Evolutionary conservation across 148 eudicot genomes (phyloP).

Genomic region (Mesembryanthemum crystallinum): DNA sequence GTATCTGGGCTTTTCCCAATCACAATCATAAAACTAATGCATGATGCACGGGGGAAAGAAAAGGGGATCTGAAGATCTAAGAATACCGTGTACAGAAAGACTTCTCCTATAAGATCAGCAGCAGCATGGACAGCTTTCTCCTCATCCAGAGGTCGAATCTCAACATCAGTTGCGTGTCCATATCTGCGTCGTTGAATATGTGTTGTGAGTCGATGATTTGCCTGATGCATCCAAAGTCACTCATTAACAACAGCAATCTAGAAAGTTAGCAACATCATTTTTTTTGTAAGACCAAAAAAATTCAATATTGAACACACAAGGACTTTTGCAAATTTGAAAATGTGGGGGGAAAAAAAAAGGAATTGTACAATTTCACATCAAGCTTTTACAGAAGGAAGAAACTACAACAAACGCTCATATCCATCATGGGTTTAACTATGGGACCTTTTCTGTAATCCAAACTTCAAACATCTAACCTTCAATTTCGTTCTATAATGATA

Average conservation of each 20-base stretch:
- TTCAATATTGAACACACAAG: not conserved
- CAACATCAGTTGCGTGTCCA: conserved; percentile 85
- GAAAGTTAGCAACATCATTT: not conserved
- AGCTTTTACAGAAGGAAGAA: not conserved
- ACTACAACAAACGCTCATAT: not conserved
- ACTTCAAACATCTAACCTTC: not conserved
- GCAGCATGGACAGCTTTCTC: conserved; percentile 93
- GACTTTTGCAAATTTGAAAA: not conserved
- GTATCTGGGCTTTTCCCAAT: no score
- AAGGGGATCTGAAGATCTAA: not conserved
- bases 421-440: not conserved
- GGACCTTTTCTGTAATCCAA: not conserved
- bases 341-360: not conserved
- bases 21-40: no score
- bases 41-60: not conserved
- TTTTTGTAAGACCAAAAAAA: not conserved
- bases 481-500: not conserved
- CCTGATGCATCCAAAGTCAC: conserved; percentile 38
- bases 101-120: conserved; percentile 86
- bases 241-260: not conserved
- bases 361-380: not conserved
- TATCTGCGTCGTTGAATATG: conserved; percentile 76
- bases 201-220: conserved; percentile 72
- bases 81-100: conserved; percentile 72
- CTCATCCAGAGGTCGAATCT: conserved; percentile 80